Conservation (phyloP, 768 basidiomycete species). For the Hericium coralloides region DNA sequence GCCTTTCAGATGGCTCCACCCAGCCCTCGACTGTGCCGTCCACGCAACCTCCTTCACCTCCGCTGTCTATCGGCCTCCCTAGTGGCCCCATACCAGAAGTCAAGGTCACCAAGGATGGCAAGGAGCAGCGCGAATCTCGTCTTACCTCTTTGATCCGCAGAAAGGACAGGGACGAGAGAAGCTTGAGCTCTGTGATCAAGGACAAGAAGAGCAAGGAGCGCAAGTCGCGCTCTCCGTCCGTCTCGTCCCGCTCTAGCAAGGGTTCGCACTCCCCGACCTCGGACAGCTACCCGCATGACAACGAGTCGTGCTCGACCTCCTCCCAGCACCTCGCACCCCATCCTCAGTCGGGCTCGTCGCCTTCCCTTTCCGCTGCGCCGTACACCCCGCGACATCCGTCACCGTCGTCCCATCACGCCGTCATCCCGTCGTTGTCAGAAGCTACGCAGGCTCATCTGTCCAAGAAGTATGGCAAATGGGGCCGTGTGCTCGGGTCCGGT, state of each 20-base stretch:
- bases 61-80: constrained; percentile 7
- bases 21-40: constrained; percentile 9
- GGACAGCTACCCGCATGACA: constrained; percentile 4
- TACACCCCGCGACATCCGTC: constrained; percentile 1
- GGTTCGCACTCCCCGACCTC: constrained; percentile 1
- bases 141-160: constrained; percentile 27
- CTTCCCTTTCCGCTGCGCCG: neutral
- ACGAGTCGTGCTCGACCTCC: neutral
- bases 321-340: neutral
- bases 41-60: constrained; percentile 15
- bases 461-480: constrained; percentile 99
- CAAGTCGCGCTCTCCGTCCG: constrained; percentile 21
- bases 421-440: constrained; percentile 58
- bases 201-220: constrained; percentile 1
- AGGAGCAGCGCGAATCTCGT: constrained; percentile 17
- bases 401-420: constrained; percentile 8
- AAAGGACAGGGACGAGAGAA: constrained; percentile 23
- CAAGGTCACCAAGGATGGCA: constrained; percentile 6
- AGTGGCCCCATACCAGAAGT: neutral
- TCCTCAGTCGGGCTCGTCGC: neutral
- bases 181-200: neutral
- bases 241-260: constrained; percentile 1
- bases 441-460: constrained; percentile 85
- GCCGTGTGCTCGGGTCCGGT: constrained; percentile 87
- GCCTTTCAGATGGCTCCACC: constrained; percentile 21